phyloP scores from a whole-genome alignment of 768 basidiomycete genomes.

The Auricularia cornea region DNA sequence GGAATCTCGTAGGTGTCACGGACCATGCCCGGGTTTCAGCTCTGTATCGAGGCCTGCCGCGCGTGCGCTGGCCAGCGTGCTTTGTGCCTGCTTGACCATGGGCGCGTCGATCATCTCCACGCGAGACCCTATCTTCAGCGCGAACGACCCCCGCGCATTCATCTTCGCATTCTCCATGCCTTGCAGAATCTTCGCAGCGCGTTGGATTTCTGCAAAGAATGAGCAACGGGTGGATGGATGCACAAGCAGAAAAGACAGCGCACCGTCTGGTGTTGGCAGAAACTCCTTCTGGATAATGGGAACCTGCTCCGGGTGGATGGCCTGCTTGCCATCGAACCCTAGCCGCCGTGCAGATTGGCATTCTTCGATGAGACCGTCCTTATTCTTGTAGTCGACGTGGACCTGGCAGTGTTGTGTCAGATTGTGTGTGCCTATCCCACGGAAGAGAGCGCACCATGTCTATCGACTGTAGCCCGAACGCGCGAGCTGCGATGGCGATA shows the following conservation, averaged over 20 bases:
- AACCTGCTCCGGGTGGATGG: conserved; percentile 85
- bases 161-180: conserved; percentile 53
- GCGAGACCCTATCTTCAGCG: conserved; percentile 48
- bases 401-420: conserved; percentile 39
- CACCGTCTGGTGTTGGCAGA: conserved; percentile 65
- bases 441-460: conserved; percentile 61
- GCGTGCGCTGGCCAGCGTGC: conserved; percentile 42
- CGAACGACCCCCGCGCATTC: conserved; percentile 56
- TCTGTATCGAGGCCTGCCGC: conserved; percentile 36
- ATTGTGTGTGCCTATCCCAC: too few relatives aligned
- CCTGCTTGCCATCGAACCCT: conserved; percentile 98
- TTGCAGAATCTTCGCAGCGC: conserved; percentile 64
- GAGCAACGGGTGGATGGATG: not conserved
- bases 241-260: conserved; percentile 5
- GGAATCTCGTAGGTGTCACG: too few relatives aligned
- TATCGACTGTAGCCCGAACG: conserved; percentile 75
- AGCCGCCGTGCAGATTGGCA: conserved; percentile 69
- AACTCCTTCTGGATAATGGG: conserved; percentile 69
- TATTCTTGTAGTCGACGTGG: conserved; percentile 79
- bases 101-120: conserved; percentile 89
- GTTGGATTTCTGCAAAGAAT: conserved; percentile 46
- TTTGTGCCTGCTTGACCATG: conserved; percentile 74
- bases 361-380: conserved; percentile 58
- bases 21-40: too few relatives aligned
- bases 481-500: conserved; percentile 74